A percentile compares a stretch with the other conserved stretches of the same genome.
Evolutionary conservation across 345 rosid species (phyloP).

Genomic region (Euphorbia peplus): DNA sequence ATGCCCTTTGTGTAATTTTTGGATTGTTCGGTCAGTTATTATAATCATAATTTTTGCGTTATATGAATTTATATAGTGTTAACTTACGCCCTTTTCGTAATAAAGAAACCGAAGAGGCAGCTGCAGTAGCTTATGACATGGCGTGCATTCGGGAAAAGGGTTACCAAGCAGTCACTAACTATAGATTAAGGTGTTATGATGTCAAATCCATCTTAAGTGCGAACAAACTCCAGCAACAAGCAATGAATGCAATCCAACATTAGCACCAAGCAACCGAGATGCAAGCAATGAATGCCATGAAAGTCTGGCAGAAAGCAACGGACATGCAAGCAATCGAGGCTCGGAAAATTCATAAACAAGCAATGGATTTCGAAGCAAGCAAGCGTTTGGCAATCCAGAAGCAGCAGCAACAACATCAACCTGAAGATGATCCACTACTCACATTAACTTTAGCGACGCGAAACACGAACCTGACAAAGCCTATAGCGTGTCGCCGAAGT

Average conservation of each 20-base stretch:
- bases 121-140: slow-evolving; percentile 36
- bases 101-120: slow-evolving; percentile 33
- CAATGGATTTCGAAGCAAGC: background rate
- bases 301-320: too few species aligned
- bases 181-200: slow-evolving; percentile 19
- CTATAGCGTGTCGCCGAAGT: background rate
- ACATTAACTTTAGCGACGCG: background rate
- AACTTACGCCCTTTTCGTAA: too few species aligned
- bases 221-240: background rate
- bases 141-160: slow-evolving; percentile 32
- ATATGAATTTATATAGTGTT: too few species aligned
- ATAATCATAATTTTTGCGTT: background rate
- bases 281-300: too few species aligned
- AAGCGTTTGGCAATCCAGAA: background rate
- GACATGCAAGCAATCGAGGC: background rate
- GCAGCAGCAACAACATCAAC: background rate
- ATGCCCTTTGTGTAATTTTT: background rate
- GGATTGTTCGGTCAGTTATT: background rate
- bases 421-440: background rate
- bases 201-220: slow-evolving; percentile 3
- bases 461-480: background rate
- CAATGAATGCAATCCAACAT: background rate
- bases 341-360: background rate
- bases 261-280: background rate
- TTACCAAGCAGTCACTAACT: slow-evolving; percentile 26